These are phyloP conservation scores for Candida frijolesensis DNA, from an alignment of 1,139 yeast genomes.

Conservation along the genomic window DNA sequence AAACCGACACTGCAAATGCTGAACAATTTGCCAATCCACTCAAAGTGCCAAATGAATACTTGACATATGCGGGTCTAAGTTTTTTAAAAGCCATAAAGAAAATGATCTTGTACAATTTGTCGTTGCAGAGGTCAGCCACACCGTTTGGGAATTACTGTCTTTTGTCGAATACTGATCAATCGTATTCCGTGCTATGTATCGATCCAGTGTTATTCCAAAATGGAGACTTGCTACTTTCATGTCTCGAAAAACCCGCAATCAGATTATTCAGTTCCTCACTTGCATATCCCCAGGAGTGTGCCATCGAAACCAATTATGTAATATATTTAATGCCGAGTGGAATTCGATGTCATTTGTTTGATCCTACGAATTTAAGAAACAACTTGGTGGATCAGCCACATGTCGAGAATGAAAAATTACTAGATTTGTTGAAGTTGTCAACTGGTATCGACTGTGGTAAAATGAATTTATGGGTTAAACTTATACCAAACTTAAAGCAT, in stretches of 20 bases:
- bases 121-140: conserved; percentile 38
- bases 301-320: conserved; percentile 40
- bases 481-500: conserved; percentile 68
- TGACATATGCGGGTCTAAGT: conserved; percentile 54
- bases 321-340: conserved; percentile 77
- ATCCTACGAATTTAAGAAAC: conserved; percentile 20
- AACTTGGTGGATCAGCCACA: conserved; percentile 15
- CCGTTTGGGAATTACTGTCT: conserved; percentile 61
- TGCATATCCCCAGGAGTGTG: conserved; percentile 14
- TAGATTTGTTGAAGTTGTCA: conserved; percentile 51
- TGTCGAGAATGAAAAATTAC: conserved; percentile 45
- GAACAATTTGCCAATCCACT: conserved; percentile 27
- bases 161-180: conserved; percentile 16
- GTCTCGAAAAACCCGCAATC: conserved; percentile 27
- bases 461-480: conserved; percentile 55
- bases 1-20: conserved; percentile 29
- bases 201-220: conserved; percentile 57
- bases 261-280: conserved; percentile 34
- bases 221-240: conserved; percentile 50
- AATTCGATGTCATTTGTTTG: conserved; percentile 62
- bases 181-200: conserved; percentile 39
- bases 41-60: conserved; percentile 18
- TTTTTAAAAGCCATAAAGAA: conserved; percentile 64
- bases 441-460: conserved; percentile 48
- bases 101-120: conserved; percentile 49